These are phyloP conservation scores for Podosphaera fusca DNA, from an alignment of 2,329 filamentous ascomycete species.

Conservation along the genomic window DNA sequence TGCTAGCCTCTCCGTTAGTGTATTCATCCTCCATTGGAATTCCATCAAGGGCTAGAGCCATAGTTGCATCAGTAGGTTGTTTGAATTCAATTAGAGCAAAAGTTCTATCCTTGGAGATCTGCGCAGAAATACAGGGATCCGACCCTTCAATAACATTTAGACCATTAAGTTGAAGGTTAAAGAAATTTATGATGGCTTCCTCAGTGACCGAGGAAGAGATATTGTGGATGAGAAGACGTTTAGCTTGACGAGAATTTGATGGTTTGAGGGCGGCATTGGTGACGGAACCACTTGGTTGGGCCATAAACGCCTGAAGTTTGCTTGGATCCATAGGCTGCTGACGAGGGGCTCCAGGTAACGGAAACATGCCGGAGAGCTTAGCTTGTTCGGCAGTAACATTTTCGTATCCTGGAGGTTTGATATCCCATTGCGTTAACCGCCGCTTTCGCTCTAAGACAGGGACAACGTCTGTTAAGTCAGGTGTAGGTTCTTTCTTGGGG, in stretches of 20 bases:
- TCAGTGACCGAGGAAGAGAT: constrained; percentile 51
- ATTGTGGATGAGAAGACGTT: constrained; percentile 74
- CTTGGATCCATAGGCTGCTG: constrained; percentile 89
- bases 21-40: constrained; percentile 61
- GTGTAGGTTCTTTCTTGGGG: constrained; percentile 78
- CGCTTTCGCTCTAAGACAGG: constrained; percentile 70
- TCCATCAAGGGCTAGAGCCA: constrained; percentile 74
- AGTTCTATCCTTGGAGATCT: constrained; percentile 53
- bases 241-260: constrained; percentile 79
- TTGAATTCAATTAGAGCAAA: constrained; percentile 89
- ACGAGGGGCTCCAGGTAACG: constrained; percentile 78
- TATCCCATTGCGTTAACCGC: constrained; percentile 95
- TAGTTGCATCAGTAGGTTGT: constrained; percentile 64
- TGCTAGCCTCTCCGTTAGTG: constrained; percentile 29
- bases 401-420: constrained; percentile 94
- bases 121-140: constrained; percentile 67
- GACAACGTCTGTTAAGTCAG: constrained; percentile 65
- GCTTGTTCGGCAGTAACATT: constrained; percentile 96
- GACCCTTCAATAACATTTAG: constrained; percentile 68
- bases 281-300: constrained; percentile 50
- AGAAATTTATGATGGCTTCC: constrained; percentile 58
- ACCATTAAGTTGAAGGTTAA: constrained; percentile 93
- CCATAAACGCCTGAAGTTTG: constrained; percentile 88
- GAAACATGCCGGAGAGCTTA: constrained; percentile 98
- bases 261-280: constrained; percentile 63